Conservation (phyloP, 805 yeast genomes). For the Cyberlindnera suaveolens region DNA sequence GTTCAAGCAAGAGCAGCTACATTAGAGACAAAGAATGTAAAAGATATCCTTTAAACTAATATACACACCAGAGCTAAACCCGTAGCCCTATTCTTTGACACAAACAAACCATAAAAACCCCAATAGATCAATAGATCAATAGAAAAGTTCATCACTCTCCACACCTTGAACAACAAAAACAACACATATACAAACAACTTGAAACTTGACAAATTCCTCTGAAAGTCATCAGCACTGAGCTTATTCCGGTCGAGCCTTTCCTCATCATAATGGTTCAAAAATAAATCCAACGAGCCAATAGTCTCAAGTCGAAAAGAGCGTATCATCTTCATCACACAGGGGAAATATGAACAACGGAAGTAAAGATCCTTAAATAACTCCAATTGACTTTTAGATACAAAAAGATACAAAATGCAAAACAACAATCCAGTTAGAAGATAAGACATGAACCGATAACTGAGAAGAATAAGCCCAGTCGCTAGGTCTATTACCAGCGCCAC, state of each 20-base stretch:
- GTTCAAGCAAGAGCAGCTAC: too few relatives aligned
- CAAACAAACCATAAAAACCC: neutral
- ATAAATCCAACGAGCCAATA: conserved; percentile 16
- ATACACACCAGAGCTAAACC: neutral
- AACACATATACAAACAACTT: too few relatives aligned
- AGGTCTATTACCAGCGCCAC: conserved; percentile 20
- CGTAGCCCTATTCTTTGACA: neutral
- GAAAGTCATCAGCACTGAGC: too few relatives aligned
- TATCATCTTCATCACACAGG: too few relatives aligned
- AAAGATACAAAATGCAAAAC: neutral
- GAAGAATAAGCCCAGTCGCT: conserved; percentile 21
- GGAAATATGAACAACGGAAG: too few relatives aligned
- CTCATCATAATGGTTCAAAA: neutral
- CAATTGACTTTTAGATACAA: neutral
- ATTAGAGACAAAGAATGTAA: too few relatives aligned
- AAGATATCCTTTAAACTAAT: neutral
- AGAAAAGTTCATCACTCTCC: too few relatives aligned
- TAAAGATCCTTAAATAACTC: too few relatives aligned
- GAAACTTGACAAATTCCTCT: too few relatives aligned
- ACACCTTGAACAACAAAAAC: too few relatives aligned
- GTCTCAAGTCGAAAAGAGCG: conserved; percentile 16
- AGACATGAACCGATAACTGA: neutral
- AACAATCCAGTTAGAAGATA: neutral
- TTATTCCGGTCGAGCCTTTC: neutral
- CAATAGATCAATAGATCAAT: too few relatives aligned